Evolutionary conservation across 148 eudicot genomes (phyloP).

Genomic region (Mesembryanthemum crystallinum): DNA sequence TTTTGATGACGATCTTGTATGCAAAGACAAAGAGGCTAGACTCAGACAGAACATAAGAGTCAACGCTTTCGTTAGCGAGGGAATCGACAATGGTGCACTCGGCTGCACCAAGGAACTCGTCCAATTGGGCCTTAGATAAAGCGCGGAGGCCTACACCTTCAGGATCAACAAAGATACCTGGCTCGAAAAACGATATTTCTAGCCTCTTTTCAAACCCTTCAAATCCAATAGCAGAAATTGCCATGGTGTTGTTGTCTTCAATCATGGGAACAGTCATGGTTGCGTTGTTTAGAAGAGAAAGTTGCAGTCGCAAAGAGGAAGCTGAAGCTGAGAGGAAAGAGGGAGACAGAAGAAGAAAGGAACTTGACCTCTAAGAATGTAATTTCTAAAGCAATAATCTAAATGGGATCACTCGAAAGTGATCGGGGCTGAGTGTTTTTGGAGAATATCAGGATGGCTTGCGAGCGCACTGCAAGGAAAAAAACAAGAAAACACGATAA

Average conservation of each 20-base stretch:
- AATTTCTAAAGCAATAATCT: constrained; percentile 22
- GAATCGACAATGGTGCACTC: constrained; percentile 86
- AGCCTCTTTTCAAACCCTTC: constrained; percentile 95
- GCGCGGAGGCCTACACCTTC: constrained; percentile 73
- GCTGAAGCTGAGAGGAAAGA: constrained; percentile 32
- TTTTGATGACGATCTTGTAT: constrained; percentile 79
- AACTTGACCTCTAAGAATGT: neutral
- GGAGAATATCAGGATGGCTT: constrained; percentile 64
- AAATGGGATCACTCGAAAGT: constrained; percentile 32
- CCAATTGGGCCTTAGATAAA: constrained; percentile 57
- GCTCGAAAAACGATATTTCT: constrained; percentile 74
- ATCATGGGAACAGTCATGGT: constrained; percentile 42
- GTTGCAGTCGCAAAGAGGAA: constrained; percentile 31
- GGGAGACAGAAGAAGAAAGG: constrained; percentile 35
- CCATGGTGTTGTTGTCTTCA: constrained; percentile 35
- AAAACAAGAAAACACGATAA: constrained; percentile 1
- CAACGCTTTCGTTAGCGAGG: constrained; percentile 56
- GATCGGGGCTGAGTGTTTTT: constrained; percentile 20
- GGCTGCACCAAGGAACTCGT: constrained; percentile 74
- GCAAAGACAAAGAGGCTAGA: constrained; percentile 82
- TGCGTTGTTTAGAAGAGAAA: constrained; percentile 23
- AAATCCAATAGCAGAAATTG: constrained; percentile 81
- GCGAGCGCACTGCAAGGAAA: constrained; percentile 71
- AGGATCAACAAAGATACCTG: constrained; percentile 71
- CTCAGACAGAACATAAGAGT: constrained; percentile 85